phyloP scores from a whole-genome alignment of 108 stramenopile genomes.

The Nitzschia sp. region DNA sequence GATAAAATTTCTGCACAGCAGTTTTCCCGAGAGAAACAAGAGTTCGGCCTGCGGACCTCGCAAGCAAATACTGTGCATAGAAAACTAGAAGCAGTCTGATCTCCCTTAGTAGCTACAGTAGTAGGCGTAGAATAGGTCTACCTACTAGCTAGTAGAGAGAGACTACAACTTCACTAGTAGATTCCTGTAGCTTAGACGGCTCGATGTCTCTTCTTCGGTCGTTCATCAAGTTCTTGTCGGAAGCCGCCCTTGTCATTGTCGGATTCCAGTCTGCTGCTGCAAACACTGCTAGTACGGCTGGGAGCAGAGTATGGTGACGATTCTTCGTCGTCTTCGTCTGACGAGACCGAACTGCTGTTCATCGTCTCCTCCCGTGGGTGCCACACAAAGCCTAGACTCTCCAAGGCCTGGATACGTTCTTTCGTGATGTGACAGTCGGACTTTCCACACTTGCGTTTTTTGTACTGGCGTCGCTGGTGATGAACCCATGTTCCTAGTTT shows the following conservation, averaged over 20 bases:
- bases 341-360: too few species aligned
- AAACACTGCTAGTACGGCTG: too few species aligned
- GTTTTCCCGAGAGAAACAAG: too few species aligned
- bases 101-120: too few species aligned
- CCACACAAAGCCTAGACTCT: conserved; percentile 57
- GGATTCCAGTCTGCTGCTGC: neutral
- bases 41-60: too few species aligned
- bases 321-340: conserved; percentile 10
- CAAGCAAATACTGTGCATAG: too few species aligned
- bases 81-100: too few species aligned
- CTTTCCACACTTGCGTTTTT: conserved; percentile 36
- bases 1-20: too few species aligned
- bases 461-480: conserved; percentile 51
- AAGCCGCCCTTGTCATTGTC: neutral
- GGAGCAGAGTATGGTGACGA: neutral
- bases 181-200: too few species aligned
- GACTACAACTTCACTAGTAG: too few species aligned
- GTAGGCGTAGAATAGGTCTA: too few species aligned
- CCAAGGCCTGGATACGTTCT: conserved; percentile 32
- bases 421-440: conserved; percentile 22
- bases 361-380: conserved; percentile 36
- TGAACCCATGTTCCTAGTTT: conserved; percentile 43
- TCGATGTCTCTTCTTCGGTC: neutral
- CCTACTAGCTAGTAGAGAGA: too few species aligned
- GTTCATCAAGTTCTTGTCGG: neutral